phyloP scores from a whole-genome alignment of 805 yeast genomes.

The Wickerhamia fluorescens region DNA sequence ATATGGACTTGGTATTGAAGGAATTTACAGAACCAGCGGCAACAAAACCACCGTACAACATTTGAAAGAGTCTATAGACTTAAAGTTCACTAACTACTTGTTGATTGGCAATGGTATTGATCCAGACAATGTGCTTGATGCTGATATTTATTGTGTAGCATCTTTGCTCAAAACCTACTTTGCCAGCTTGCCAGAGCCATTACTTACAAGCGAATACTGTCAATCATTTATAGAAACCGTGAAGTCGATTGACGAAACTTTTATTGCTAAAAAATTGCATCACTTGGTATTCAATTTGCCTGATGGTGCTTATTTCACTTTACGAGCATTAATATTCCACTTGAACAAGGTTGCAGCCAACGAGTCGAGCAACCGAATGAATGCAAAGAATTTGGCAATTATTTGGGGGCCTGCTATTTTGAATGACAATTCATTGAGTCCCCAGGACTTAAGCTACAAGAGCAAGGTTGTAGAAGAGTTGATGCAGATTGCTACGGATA shows the following conservation, averaged over 20 bases:
- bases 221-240: slow-evolving; percentile 63
- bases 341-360: slow-evolving; percentile 63
- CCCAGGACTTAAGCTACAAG: slow-evolving; percentile 69
- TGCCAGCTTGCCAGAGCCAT: slow-evolving; percentile 78
- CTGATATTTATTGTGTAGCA: slow-evolving; percentile 84
- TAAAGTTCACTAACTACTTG: slow-evolving; percentile 60
- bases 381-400: slow-evolving; percentile 69
- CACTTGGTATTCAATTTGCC: slow-evolving; percentile 84
- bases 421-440: slow-evolving; percentile 55
- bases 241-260: slow-evolving; percentile 37
- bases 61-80: slow-evolving; percentile 62
- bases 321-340: slow-evolving; percentile 80
- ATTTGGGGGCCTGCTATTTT: slow-evolving; percentile 94
- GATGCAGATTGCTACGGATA: slow-evolving; percentile 75
- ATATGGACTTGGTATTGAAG: slow-evolving; percentile 80
- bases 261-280: slow-evolving; percentile 70
- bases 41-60: slow-evolving; percentile 68
- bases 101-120: slow-evolving; percentile 36
- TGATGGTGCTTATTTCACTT: slow-evolving; percentile 90
- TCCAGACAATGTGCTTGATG: slow-evolving; percentile 48
- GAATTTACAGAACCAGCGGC: slow-evolving; percentile 83
- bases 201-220: slow-evolving; percentile 60
- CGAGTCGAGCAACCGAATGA: slow-evolving; percentile 71
- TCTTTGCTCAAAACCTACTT: slow-evolving; percentile 81
- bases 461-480: slow-evolving; percentile 79